Conservation (phyloP, 805 yeast species). For the Debaryomyces castellii region DNA sequence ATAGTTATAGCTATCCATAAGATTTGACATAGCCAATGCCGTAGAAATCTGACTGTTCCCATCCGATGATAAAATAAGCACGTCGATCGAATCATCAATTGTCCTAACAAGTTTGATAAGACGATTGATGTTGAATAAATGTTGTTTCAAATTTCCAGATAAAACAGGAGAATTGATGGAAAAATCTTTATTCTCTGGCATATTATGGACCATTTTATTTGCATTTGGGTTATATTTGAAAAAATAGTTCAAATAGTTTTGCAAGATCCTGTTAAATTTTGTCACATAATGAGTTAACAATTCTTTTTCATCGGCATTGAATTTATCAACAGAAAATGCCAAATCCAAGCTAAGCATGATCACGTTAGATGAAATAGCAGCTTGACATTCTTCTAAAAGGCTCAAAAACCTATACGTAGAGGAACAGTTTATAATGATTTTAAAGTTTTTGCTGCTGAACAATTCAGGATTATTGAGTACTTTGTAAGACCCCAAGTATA, state of each 20-base stretch:
- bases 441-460: constrained; percentile 24
- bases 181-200: constrained; percentile 24
- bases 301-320: constrained; percentile 15
- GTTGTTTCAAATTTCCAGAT: constrained; percentile 35
- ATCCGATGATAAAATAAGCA: constrained; percentile 33
- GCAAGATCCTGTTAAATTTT: constrained; percentile 33
- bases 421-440: constrained; percentile 40
- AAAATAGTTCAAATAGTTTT: constrained; percentile 37
- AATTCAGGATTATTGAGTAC: constrained; percentile 11
- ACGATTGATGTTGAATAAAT: constrained; percentile 37
- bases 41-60: constrained; percentile 28
- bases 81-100: constrained; percentile 30
- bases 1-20: constrained; percentile 41
- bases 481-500: constrained; percentile 26
- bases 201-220: constrained; percentile 25
- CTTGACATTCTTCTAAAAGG: constrained; percentile 17
- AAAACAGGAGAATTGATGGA: constrained; percentile 33
- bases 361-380: constrained; percentile 34
- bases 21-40: constrained; percentile 32
- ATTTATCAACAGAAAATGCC: constrained; percentile 18
- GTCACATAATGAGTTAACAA: constrained; percentile 23
- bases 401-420: constrained; percentile 29
- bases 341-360: constrained; percentile 40
- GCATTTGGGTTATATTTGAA: constrained; percentile 32
- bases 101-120: constrained; percentile 32